Conservation (phyloP, 1,284 basidiomycete genomes). For the Marasmius sp. region DNA sequence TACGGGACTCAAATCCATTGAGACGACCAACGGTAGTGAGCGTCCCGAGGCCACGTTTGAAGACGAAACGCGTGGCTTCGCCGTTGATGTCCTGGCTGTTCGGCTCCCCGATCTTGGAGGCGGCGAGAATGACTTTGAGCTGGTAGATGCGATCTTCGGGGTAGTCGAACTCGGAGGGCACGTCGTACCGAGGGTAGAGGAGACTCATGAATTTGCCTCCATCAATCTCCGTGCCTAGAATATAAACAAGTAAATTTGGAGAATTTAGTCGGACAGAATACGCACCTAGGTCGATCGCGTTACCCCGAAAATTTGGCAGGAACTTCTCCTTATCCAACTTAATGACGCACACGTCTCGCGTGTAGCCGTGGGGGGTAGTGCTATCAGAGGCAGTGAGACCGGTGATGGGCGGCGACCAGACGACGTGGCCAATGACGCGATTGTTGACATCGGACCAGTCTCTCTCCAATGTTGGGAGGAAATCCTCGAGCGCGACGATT, state of each 20-base stretch:
- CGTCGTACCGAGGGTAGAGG: slow-evolving; percentile 17
- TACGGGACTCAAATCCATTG: slow-evolving; percentile 27
- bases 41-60: slow-evolving; percentile 33
- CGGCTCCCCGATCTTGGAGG: slow-evolving; percentile 27
- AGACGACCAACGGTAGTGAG: slow-evolving; percentile 31
- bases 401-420: slow-evolving; percentile 35
- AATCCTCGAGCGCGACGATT: slow-evolving; percentile 26
- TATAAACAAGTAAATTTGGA: slow-evolving; percentile 23
- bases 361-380: slow-evolving; percentile 32
- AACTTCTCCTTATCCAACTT: slow-evolving; percentile 36
- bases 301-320: slow-evolving; percentile 28
- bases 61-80: slow-evolving; percentile 27
- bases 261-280: slow-evolving; percentile 20
- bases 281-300: slow-evolving; percentile 33
- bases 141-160: slow-evolving; percentile 27
- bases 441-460: slow-evolving; percentile 27
- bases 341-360: slow-evolving; percentile 35
- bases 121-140: slow-evolving; percentile 30
- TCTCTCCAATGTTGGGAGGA: slow-evolving; percentile 28
- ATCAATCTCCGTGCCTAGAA: slow-evolving; percentile 27
- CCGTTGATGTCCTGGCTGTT: slow-evolving; percentile 22
- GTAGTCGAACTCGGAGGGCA: slow-evolving; percentile 29
- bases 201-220: slow-evolving; percentile 20
- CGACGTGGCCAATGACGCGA: slow-evolving; percentile 34
- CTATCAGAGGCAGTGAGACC: slow-evolving; percentile 14